A percentile compares a stretch with the other conserved stretches of the same genome.
Conservation (phyloP, 495 filamentous ascomycete species). For the Pseudevernia furfuracea region DNA sequence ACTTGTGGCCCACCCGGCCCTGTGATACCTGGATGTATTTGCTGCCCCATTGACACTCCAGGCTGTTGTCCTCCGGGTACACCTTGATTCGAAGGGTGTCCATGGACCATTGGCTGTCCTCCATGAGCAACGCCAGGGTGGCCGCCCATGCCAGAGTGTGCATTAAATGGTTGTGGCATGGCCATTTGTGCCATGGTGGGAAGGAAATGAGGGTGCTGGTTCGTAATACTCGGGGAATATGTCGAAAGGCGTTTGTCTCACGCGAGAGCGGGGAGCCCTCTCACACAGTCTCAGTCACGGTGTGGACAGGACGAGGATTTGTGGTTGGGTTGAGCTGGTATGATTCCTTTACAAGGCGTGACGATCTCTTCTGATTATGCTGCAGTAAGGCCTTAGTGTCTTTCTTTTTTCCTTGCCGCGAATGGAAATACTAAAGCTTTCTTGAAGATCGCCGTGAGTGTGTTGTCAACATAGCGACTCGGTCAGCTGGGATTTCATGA, state of each 20-base stretch:
- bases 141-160: conserved; percentile 63
- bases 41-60: conserved; percentile 57
- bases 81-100: conserved; percentile 63
- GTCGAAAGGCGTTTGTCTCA: conserved; percentile 18
- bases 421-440: not conserved
- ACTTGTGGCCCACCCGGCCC: conserved; percentile 71
- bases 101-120: conserved; percentile 62
- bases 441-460: conserved; percentile 7
- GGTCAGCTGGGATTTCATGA: conserved; percentile 7
- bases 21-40: conserved; percentile 79
- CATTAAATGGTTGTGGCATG: conserved; percentile 63
- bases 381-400: not conserved
- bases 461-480: conserved; percentile 19
- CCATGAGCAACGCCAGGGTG: conserved; percentile 64
- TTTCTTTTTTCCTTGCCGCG: not conserved
- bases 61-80: conserved; percentile 48
- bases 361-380: conserved; percentile 7
- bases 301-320: not conserved
- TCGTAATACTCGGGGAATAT: conserved; percentile 30
- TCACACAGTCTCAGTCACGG: not conserved
- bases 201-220: conserved; percentile 20
- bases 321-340: not conserved
- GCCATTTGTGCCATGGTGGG: conserved; percentile 52
- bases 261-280: not conserved
- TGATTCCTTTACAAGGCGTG: conserved; percentile 1